Percentiles rank a stretch among this genome's conserved stretches.
These are phyloP conservation scores for Polychaeton citri DNA, from an alignment of 2,329 filamentous ascomycete genomes.

Conservation along the genomic window DNA sequence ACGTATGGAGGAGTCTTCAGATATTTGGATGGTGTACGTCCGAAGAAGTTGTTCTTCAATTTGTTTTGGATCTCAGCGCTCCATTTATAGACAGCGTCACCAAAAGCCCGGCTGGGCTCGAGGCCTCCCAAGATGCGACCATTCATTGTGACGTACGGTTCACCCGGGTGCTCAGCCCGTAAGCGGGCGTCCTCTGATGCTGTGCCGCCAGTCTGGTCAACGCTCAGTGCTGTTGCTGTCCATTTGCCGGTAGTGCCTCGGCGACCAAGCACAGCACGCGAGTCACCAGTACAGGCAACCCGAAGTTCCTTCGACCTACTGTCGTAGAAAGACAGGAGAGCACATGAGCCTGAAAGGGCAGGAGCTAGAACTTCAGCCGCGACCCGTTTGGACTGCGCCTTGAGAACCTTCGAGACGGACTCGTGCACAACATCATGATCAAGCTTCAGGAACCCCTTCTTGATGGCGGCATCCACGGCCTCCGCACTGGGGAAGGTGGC, in stretches of 20 bases:
- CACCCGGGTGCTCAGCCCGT: constrained; percentile 74
- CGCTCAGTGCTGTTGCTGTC: constrained; percentile 77
- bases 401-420: constrained; percentile 81
- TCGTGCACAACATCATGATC: constrained; percentile 92
- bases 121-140: constrained; percentile 84
- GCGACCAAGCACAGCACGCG: constrained; percentile 82
- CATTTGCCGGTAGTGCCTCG: constrained; percentile 70
- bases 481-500: constrained; percentile 58
- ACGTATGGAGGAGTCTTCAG: constrained; percentile 92
- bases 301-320: constrained; percentile 71
- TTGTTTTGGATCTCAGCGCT: constrained; percentile 68
- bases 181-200: constrained; percentile 72
- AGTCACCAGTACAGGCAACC: constrained; percentile 94
- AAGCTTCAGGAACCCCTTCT: constrained; percentile 73
- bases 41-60: constrained; percentile 78
- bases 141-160: constrained; percentile 75
- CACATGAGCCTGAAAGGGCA: constrained; percentile 92
- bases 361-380: constrained; percentile 87
- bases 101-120: constrained; percentile 88
- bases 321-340: constrained; percentile 92
- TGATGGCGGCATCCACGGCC: constrained; percentile 81
- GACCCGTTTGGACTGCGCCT: constrained; percentile 75
- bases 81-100: constrained; percentile 97
- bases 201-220: constrained; percentile 87
- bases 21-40: constrained; percentile 59